Base-by-base conservation (phyloP, 768 basidiomycete species). In the Pholiota conissans region DNA sequence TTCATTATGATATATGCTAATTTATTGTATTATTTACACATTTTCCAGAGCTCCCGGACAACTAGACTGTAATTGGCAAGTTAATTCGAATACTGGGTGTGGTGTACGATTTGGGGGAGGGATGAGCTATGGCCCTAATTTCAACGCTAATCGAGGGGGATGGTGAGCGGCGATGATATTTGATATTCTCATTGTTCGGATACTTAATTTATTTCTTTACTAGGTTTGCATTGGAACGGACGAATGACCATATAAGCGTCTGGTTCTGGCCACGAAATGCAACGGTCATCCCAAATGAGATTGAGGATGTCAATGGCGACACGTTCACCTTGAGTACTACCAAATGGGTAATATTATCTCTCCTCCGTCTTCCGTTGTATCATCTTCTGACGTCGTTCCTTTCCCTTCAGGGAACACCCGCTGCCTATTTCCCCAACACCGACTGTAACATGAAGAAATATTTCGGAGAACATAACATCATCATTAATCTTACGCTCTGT, bases 231-330 rank as follows among this genome's bases (percentile, higher is more conserved):
- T 74, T 85, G 62, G 83, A 85, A 61, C 78, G 84, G 30, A 80
- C 80, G 5, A 60, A 67, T 8, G 61, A 60, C 18, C 77, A 75
- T 59, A 81, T 89, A 62, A 83, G 81, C 55, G 74, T 86, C 34
- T 89, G 83, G 81, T 88, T 85, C 74, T 89, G 85, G 85, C 69
- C 80, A 0, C 73, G 85, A 18, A 69, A 75, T 57, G 74, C 69
- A 50, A 61, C 57, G 11, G 55, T 56, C 42, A 74, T 82, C 14
- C 84, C 82, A 1, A 34, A 48, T 0, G 81, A 83, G 22, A 71
- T 83, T 46, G 69, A 57, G 39, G 55, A 54, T 11, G 78, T 74
- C 1, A n/a, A n/a, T n/a, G n/a, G n/a, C n/a, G n/a, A n/a, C n/a
- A 61, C 61, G 0, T 55, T 42, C 4, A 60, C 62, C 10, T 69